Evolutionary conservation across 176 grass and related monocot genomes (phyloP).

Genomic region (Musa itinerans): DNA sequence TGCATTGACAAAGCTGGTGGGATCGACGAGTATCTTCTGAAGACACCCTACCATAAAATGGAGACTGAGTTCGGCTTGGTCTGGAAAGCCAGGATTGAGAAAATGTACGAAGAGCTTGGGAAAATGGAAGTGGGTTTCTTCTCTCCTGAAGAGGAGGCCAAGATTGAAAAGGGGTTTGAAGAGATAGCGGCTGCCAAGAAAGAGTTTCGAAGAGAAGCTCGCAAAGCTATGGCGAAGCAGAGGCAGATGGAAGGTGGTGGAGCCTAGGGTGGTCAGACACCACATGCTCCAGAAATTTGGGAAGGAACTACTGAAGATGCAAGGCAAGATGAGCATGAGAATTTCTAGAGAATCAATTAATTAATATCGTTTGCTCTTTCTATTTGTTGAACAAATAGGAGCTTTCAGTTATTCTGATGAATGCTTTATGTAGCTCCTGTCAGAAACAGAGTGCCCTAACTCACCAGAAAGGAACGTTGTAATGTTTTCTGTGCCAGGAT

Average conservation of each 20-base stretch:
- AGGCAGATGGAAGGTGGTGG: constrained; percentile 35
- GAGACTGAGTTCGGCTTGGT: constrained; percentile 71
- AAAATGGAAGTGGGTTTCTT: constrained; percentile 59
- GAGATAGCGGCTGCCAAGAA: constrained; percentile 40
- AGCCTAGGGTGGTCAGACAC: constrained; percentile 11
- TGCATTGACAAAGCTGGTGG: constrained; percentile 98
- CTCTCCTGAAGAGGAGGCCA: constrained; percentile 66
- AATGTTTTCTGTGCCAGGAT: too few species aligned
- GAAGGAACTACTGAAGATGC: constrained; percentile 16
- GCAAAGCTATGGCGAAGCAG: constrained; percentile 42
- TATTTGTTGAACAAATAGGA: too few species aligned
- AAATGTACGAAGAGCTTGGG: constrained; percentile 78
- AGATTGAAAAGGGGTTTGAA: constrained; percentile 52
- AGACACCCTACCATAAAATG: constrained; percentile 85
- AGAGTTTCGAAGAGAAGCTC: constrained; percentile 38
- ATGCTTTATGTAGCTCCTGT: too few species aligned
- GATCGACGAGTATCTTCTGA: constrained; percentile 93
- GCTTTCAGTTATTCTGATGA: too few species aligned
- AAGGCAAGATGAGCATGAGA: too few species aligned
- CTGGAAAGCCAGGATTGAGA: constrained; percentile 88
- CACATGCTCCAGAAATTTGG: constrained; percentile 18
- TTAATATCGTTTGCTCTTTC: too few species aligned
- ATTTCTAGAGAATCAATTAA: too few species aligned
- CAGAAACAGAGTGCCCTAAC: too few species aligned
- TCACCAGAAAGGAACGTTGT: too few species aligned